These are phyloP conservation scores for Parachlorella kessleri DNA, from an alignment of 139 green algal genomes.

Conservation along the genomic window DNA sequence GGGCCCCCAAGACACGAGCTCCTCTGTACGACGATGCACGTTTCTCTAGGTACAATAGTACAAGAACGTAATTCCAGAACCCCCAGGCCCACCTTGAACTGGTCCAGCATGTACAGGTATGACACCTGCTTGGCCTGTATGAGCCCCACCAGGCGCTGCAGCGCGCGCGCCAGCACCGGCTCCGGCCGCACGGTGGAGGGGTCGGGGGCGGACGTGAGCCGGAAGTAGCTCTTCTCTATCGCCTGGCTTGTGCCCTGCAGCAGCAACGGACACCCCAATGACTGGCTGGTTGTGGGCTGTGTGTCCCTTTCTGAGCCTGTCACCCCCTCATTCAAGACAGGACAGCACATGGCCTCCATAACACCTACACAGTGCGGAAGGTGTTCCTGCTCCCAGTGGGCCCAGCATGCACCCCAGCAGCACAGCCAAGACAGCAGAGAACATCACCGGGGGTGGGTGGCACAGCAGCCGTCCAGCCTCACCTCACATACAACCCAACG, in stretches of 20 bases:
- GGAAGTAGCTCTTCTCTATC: conserved; percentile 91
- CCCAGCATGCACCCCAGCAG: not conserved
- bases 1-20: no score
- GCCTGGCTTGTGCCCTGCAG: conserved; percentile 60
- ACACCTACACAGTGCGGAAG: not conserved
- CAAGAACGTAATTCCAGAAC: no score
- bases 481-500: no score
- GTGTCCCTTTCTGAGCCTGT: not conserved
- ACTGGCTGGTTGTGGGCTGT: not conserved
- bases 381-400: no score
- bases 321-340: no score
- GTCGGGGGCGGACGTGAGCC: conserved; percentile 76
- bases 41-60: no score
- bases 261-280: not conserved
- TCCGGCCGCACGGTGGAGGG: conserved; percentile 72
- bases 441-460: no score
- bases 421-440: no score
- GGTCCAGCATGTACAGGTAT: conserved; percentile 82
- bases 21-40: no score
- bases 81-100: conserved; percentile 84
- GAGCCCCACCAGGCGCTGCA: conserved; percentile 61
- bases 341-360: not conserved
- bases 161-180: conserved; percentile 59
- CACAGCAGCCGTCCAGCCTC: no score
- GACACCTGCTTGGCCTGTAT: conserved; percentile 40